phyloP scores from a whole-genome alignment of 169 alveolate species.

The Amoebophrya sp. region DNA sequence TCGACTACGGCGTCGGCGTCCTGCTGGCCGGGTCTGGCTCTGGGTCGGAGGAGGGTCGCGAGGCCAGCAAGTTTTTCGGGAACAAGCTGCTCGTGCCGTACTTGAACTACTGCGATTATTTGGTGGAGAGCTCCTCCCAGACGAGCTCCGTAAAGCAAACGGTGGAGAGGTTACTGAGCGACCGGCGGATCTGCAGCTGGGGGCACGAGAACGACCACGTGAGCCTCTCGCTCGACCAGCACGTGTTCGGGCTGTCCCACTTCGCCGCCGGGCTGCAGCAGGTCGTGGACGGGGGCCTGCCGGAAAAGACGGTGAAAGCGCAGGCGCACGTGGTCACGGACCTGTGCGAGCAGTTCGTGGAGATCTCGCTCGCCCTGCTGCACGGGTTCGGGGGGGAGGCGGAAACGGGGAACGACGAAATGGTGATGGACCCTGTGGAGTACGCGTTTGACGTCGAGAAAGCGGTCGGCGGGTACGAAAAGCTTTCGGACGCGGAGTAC shows the following conservation, averaged over 20 bases:
- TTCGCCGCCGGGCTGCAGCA: background rate
- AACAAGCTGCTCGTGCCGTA: too few species aligned
- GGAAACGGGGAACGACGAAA: background rate
- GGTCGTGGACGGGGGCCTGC: background rate
- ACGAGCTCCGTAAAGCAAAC: too few species aligned
- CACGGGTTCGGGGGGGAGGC: too few species aligned
- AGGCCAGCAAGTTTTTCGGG: too few species aligned
- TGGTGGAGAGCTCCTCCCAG: too few species aligned
- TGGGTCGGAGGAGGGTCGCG: too few species aligned
- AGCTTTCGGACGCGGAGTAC: too few species aligned
- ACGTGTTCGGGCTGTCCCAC: background rate
- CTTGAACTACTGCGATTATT: too few species aligned
- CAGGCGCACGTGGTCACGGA: background rate
- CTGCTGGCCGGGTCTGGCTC: too few species aligned
- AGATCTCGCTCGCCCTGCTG: background rate
- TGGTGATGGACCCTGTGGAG: background rate
- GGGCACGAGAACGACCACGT: background rate
- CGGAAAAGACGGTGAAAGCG: too few species aligned
- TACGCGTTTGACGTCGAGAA: background rate
- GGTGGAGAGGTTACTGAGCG: too few species aligned
- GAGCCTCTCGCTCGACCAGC: background rate
- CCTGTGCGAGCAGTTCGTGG: background rate
- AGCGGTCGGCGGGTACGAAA: background rate
- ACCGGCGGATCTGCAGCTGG: background rate
- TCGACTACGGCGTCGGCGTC: too few species aligned